Base-by-base conservation (phyloP, 225 moss, liverwort and hornwort species). In the Asterella californica region DNA sequence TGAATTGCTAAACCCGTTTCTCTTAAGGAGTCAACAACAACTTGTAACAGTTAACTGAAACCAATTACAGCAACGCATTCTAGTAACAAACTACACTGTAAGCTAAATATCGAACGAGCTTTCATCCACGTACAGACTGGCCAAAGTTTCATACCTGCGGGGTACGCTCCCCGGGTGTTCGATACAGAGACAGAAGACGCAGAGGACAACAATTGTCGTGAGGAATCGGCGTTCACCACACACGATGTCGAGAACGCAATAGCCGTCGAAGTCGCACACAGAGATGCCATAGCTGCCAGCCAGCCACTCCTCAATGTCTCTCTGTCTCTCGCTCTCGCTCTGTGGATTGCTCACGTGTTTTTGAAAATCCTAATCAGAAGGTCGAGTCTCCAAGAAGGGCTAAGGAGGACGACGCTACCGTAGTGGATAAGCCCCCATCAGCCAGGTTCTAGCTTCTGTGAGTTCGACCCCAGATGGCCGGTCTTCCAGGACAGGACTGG, bases 211-310 rank as follows among this genome's bases (percentile, higher is more conserved):
- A 55, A 59, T 27, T 74, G 42, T 69, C 38, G 63, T 33, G 77
- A 72, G 33, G 77, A 63, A 24, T 78, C 72, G 2, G 53, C 79
- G 18, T 74, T 67, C 45, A 80, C 70, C 49, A 80, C 72, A 55
- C 70, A 70, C 15, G 83, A 79, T n/a, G 76, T 12, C 15, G 63
- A 47, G 48, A 79, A 68, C 9, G 79, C 67, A 42, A 83, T 60
- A 15, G 75, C 32, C 32, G 70, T 46, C 25, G 76, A 49, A 12
- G 79, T 70, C 27, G 70, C 67, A 59, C 79, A 69, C 45, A 83
- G 52, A 36, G 83, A 55, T 71, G 83, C 80, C 60, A 82, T 77
- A 78, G 77, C 82, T 82, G 81, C 76, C 38, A 30, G 2, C n/a
- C n/a, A n/a, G 64, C 64, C 64, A 65, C 34, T 70, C 29, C 55